phyloP scores from a whole-genome alignment of 2,329 filamentous ascomycete genomes.

The Paramyrothecium sp. region DNA sequence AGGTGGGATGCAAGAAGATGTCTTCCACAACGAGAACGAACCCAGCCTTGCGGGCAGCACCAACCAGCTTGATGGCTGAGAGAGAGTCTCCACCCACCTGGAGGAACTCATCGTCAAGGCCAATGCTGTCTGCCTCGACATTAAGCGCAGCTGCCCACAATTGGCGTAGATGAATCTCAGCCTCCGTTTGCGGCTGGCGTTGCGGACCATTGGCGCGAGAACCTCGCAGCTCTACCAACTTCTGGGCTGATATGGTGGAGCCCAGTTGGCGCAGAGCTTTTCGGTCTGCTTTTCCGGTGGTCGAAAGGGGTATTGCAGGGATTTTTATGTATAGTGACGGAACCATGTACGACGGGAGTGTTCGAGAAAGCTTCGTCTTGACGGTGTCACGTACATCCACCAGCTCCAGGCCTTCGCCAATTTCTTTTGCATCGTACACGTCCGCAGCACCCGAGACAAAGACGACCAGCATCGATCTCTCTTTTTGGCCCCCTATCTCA shows the following conservation, averaged over 20 bases:
- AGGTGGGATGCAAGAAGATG: not conserved
- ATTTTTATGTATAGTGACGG: slow-evolving; percentile 12
- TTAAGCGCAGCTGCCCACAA: not conserved
- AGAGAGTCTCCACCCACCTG: slow-evolving; percentile 18
- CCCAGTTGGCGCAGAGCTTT: slow-evolving; percentile 8
- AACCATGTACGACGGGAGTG: slow-evolving; percentile 13
- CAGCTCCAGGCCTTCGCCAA: not conserved
- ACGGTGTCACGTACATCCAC: not conserved
- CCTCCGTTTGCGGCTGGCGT: not conserved
- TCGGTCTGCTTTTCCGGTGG: slow-evolving; percentile 13
- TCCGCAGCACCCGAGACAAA: not conserved
- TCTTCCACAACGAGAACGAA: not conserved
- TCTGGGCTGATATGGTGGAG: not conserved
- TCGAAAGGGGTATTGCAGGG: slow-evolving; percentile 8
- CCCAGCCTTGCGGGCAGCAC: not conserved
- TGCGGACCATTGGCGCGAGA: not conserved
- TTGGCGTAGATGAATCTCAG: not conserved
- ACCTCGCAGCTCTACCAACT: not conserved
- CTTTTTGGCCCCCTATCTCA: slow-evolving; percentile 1
- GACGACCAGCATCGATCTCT: not conserved
- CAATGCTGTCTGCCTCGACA: not conserved
- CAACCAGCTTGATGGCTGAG: not conserved
- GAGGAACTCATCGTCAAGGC: not conserved
- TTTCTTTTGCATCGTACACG: not conserved
- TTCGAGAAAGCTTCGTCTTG: slow-evolving; percentile 5